Evolutionary conservation across 331 rosid species (phyloP), one percentile per base, ranked within the genome.

Genomic region (Rhamnella rubrinervis): DNA sequence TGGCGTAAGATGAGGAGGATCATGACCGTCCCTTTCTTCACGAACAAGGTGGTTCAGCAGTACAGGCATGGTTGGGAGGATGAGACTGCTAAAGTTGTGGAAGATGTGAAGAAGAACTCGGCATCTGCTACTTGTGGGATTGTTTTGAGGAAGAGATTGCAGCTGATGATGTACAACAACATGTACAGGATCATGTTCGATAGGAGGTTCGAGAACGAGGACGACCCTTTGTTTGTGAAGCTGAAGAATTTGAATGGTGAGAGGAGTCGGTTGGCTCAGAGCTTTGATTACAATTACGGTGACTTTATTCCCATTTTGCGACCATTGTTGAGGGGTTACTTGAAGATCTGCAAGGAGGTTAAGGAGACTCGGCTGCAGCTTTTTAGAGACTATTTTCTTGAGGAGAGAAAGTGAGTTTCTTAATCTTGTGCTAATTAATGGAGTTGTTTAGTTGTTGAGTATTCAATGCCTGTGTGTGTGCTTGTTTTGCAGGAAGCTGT

Each of bases 1-100:
- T 67, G 71, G 71, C 44, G 71, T 3, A 67, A 67, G 50, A 67
- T 67, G 71, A 37, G 71, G 51, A 19, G 71, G 71, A 67, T 67
- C 61, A 67, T 67, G 71, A 67, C 71, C 2, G 61, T 67, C 6
- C 71, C 71, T 19, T 67, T 52, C 46, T 67, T 67, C 25, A 67
- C 61, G 5, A 67, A 67, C 35, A 67, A 67, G 51, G 71, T 67
- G 31, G 71, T 67, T 1, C 71, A 52, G 61, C 61, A 37, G 47
- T 19, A 67, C 18, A 52, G 51, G 51, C 3, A 5, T 19, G 61
- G 21, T 2, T 67, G 71, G 71, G 71, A 35, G 23, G 71, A 52
- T 17, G 71, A 67, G 35, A 51, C 31, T 13, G 7, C 47, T 6
- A 37, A 59, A 2, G 71, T 67, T 17, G 71, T 67, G 10, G 61